A percentile compares a stretch with the other conserved stretches of the same genome.
Evolutionary conservation across 805 yeast genomes (phyloP).

Genomic region (Spathaspora passalidarum): DNA sequence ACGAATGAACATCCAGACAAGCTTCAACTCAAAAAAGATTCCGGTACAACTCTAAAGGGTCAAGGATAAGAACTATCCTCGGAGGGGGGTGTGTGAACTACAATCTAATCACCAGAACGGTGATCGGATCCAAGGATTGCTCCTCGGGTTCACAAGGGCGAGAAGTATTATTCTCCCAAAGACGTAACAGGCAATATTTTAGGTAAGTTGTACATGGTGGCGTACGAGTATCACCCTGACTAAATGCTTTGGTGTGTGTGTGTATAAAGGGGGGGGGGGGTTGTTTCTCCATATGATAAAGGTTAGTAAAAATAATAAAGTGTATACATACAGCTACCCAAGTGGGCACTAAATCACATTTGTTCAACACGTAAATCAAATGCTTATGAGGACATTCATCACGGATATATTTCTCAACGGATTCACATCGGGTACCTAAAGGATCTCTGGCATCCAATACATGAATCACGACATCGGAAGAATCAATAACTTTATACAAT

Average conservation of each 20-base stretch:
- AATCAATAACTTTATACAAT: conserved; percentile 92
- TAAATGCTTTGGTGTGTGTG: conserved; percentile 73
- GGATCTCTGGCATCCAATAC: conserved; percentile 98
- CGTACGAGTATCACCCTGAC: conserved; percentile 66
- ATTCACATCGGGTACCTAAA: conserved; percentile 87
- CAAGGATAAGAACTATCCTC: conserved; percentile 37
- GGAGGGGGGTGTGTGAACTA: conserved; percentile 20
- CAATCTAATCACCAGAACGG: conserved; percentile 36
- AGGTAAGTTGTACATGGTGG: conserved; percentile 15
- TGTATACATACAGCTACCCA: conserved; percentile 97
- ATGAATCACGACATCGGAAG: conserved; percentile 95
- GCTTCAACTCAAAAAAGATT: conserved; percentile 83
- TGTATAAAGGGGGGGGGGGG: too few species aligned
- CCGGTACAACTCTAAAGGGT: conserved; percentile 48
- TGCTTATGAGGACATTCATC: conserved; percentile 97
- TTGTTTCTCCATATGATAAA: conserved; percentile 7
- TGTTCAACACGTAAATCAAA: conserved; percentile 88
- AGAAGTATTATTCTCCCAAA: conserved; percentile 80
- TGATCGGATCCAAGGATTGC: conserved; percentile 47
- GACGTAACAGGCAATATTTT: conserved; percentile 88
- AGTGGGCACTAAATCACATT: conserved; percentile 97
- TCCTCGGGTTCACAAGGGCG: conserved; percentile 44
- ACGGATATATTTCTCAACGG: conserved; percentile 88
- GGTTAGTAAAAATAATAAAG: conserved; percentile 6
- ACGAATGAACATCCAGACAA: conserved; percentile 24